Percentiles rank a stretch among this genome's conserved stretches.
Evolutionary conservation across 345 rosid genomes (phyloP).

Genomic region (Eucalyptus pauciflora): DNA sequence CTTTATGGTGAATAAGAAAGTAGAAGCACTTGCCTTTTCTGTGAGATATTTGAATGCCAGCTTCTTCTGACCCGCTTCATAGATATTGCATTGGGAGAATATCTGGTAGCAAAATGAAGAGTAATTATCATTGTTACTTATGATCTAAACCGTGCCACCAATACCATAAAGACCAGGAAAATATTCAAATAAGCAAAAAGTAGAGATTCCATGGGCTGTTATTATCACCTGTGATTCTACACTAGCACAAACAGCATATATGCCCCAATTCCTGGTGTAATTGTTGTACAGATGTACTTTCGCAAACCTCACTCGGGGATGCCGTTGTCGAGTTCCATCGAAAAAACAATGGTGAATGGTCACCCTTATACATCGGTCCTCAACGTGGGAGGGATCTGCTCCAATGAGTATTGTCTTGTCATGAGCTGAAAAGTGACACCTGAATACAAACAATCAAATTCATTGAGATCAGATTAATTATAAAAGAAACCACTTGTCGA

Average conservation of each 20-base stretch:
- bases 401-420: conserved; percentile 90
- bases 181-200: background rate
- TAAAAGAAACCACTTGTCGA: background rate
- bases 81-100: conserved; percentile 86
- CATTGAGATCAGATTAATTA: background rate
- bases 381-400: conserved; percentile 62
- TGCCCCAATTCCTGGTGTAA: conserved; percentile 82
- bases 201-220: background rate
- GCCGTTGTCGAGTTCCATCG: conserved; percentile 78
- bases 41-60: conserved; percentile 74
- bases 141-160: background rate
- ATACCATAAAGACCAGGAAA: background rate
- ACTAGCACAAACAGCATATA: conserved; percentile 91
- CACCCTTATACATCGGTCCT: conserved; percentile 75
- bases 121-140: background rate
- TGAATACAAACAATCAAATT: conserved; percentile 1
- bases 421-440: conserved; percentile 80
- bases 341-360: conserved; percentile 98
- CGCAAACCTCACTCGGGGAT: conserved; percentile 88
- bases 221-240: conserved; percentile 76
- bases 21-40: conserved; percentile 44
- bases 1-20: background rate
- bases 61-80: conserved; percentile 92
- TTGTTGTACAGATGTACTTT: conserved; percentile 85
- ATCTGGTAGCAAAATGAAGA: conserved; percentile 29